Percentiles rank a stretch among this genome's conserved stretches.
Evolutionary conservation across 495 filamentous ascomycete species (phyloP).

Genomic region (Penicillium alfredii): DNA sequence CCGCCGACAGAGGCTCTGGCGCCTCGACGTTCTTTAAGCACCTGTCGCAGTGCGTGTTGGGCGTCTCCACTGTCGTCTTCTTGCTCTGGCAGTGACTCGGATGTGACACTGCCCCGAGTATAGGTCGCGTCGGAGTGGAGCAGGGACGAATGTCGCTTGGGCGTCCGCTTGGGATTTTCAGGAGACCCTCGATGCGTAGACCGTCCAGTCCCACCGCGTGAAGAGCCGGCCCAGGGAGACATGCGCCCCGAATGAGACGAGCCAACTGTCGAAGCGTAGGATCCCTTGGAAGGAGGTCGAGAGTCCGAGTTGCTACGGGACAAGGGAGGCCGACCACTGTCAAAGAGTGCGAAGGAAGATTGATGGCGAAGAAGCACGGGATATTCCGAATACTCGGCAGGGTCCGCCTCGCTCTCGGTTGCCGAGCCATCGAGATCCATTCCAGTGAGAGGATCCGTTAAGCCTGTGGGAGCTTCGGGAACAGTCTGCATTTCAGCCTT

Average conservation of each 20-base stretch:
- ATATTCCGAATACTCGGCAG: constrained; percentile 60
- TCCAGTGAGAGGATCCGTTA: constrained; percentile 36
- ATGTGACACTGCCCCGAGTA: constrained; percentile 38
- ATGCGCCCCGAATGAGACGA: constrained; percentile 40
- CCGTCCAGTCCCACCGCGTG: constrained; percentile 23
- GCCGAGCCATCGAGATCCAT: constrained; percentile 45
- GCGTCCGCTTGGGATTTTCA: constrained; percentile 35
- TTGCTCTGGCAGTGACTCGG: constrained; percentile 49
- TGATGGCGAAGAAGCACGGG: constrained; percentile 60
- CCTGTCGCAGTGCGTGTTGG: constrained; percentile 62
- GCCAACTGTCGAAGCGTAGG: constrained; percentile 40
- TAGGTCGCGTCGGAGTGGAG: constrained; percentile 32
- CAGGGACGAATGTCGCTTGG: constrained; percentile 32
- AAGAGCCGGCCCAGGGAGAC: constrained; percentile 38
- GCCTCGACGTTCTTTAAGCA: constrained; percentile 60
- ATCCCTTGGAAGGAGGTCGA: constrained; percentile 45
- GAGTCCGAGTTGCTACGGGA: constrained; percentile 53
- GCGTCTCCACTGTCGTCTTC: constrained; percentile 50
- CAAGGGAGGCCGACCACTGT: constrained; percentile 40
- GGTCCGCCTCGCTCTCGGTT: constrained; percentile 47
- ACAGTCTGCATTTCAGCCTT: constrained; percentile 63
- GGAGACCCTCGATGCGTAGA: constrained; percentile 26
- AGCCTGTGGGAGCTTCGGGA: constrained; percentile 34
- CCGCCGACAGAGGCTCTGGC: constrained; percentile 31
- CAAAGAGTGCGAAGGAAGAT: constrained; percentile 55